Evolutionary conservation across 148 eudicot species (phyloP).

Genomic region (Rhododendron ferrugineum): DNA sequence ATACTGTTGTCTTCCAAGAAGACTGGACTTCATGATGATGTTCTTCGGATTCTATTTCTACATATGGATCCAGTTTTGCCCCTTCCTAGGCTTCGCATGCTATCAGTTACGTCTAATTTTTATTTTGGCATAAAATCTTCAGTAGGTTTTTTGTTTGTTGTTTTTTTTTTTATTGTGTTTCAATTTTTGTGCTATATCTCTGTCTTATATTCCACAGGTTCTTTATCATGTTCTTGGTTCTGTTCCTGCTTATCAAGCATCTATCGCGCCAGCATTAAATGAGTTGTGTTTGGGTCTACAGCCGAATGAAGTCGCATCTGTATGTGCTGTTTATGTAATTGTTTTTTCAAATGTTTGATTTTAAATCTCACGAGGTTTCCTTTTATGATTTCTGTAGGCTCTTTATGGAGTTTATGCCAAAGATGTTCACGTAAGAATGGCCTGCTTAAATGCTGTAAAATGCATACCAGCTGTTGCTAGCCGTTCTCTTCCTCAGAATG

Average conservation of each 20-base stretch:
- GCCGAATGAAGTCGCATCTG: slow-evolving; percentile 81
- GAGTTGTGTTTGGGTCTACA: slow-evolving; percentile 91
- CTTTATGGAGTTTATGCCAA: slow-evolving; percentile 89
- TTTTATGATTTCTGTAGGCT: slow-evolving; percentile 46
- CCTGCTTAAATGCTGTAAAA: slow-evolving; percentile 91
- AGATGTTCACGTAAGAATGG: slow-evolving; percentile 87
- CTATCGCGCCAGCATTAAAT: slow-evolving; percentile 82
- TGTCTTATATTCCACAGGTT: slow-evolving; percentile 49
- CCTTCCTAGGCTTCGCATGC: slow-evolving; percentile 88
- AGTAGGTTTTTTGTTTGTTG: background rate
- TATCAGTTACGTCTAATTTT: slow-evolving; percentile 55
- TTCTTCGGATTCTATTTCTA: slow-evolving; percentile 69
- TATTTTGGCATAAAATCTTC: background rate
- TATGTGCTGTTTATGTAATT: slow-evolving; percentile 26
- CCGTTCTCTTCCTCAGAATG: slow-evolving; percentile 68
- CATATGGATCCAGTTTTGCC: slow-evolving; percentile 93
- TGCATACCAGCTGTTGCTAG: slow-evolving; percentile 88
- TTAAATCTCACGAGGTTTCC: slow-evolving; percentile 5
- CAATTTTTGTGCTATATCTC: slow-evolving; percentile 16
- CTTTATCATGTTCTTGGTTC: slow-evolving; percentile 91
- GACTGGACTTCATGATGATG: slow-evolving; percentile 83
- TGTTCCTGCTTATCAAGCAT: slow-evolving; percentile 75
- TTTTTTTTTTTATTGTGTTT: background rate
- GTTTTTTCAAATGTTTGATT: slow-evolving; percentile 3
- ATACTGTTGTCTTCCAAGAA: slow-evolving; percentile 81